These are phyloP conservation scores for Polyporus arcularius DNA, from an alignment of 768 basidiomycete species.

Conservation along the genomic window DNA sequence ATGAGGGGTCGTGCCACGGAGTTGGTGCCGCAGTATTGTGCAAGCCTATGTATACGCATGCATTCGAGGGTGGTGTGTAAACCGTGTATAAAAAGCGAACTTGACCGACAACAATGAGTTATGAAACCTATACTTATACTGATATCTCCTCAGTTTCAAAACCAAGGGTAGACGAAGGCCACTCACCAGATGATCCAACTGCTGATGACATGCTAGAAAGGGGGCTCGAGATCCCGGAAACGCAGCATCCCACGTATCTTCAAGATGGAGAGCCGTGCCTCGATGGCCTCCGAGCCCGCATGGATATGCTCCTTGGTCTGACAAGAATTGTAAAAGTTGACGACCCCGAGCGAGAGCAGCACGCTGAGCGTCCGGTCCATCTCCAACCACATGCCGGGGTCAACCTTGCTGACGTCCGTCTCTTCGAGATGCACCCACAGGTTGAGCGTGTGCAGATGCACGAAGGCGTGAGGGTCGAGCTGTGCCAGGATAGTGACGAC, in stretches of 20 bases:
- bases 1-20: too few relatives aligned
- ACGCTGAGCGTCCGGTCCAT: slow-evolving; percentile 17
- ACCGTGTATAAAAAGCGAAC: too few relatives aligned
- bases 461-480: slow-evolving; percentile 14
- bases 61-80: too few relatives aligned
- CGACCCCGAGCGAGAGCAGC: slow-evolving; percentile 12
- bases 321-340: slow-evolving; percentile 14
- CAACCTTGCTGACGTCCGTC: slow-evolving; percentile 6
- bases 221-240: background rate
- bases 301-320: slow-evolving; percentile 3
- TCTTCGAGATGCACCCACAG: slow-evolving; percentile 5
- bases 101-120: too few relatives aligned
- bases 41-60: too few relatives aligned
- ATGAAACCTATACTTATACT: too few relatives aligned
- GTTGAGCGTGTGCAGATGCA: slow-evolving; percentile 9
- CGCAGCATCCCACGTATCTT: slow-evolving; percentile 6
- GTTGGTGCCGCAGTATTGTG: too few relatives aligned
- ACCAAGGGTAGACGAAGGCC: background rate
- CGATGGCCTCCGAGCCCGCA: slow-evolving; percentile 5
- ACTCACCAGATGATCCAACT: background rate
- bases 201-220: background rate
- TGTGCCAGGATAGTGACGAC: slow-evolving; percentile 8
- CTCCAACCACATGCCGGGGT: slow-evolving; percentile 3
- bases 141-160: too few relatives aligned
- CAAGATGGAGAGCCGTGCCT: slow-evolving; percentile 6